Evolutionary conservation across 805 yeast species (phyloP), one percentile per base, ranked within the genome.

Genomic region (Metschnikowia koreensis): DNA sequence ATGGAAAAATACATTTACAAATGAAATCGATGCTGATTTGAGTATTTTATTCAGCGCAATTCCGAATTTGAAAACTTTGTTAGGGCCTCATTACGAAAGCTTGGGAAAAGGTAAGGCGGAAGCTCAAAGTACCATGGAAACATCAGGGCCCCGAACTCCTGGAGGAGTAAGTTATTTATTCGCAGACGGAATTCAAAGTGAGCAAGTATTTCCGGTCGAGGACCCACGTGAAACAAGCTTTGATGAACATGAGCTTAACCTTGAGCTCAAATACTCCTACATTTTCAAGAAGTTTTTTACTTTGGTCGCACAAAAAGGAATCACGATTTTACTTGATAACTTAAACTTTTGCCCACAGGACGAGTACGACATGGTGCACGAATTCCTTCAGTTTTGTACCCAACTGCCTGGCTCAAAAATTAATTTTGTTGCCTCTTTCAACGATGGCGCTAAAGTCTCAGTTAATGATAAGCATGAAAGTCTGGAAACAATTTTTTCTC

Each of bases 271-370:
- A 44, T 70, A 74, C 55, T 66, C 75, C 47, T 72, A 69, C 52
- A 64, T 75, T n/a, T 64, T 80, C 51, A 78, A 77, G 49, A 58
- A 66, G 15, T 58, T 80, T 13, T 71, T 73, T 49, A 67, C 70
- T n/a, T 58, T 80, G 4, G 64, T 79, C 44, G 74, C 76, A 8
- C 56, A 55, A 4, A 67, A 66, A 34, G 81, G 82, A 2, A 62
- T 79, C 38, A 76, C 81, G 0, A 54, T 79, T 1, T 66, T 75
- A 44, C 60, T 76, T 31, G 82, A 79, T 55, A 81, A 79, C 60
- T 56, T 75, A 27, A 80, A 79, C 48, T 73, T 76, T 72, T 69
- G 76, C 50, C 66, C 80, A 0, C 55, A 51, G 8, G 63, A 59
- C 10, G 75, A 70, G 52, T 62, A 69, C 56, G 50, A 41, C 6